These are phyloP conservation scores for Aureobasidium uvarum DNA, from an alignment of 2,329 filamentous ascomycete genomes.

Conservation along the genomic window DNA sequence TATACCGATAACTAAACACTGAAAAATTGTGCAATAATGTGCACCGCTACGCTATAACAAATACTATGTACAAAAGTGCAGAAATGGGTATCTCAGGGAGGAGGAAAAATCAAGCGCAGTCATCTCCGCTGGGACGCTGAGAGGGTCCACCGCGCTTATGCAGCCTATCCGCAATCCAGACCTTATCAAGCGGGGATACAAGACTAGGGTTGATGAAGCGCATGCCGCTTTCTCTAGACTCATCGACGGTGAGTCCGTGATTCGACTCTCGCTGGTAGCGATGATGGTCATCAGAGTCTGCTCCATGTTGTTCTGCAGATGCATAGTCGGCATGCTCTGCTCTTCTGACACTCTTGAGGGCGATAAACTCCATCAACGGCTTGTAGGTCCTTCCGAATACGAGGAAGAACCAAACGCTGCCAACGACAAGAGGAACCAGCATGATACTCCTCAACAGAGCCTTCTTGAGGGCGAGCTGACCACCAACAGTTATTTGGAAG, in stretches of 20 bases:
- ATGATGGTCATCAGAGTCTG: constrained; percentile 26
- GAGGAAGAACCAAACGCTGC: constrained; percentile 86
- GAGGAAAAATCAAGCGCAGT: neutral
- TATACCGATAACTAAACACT: neutral
- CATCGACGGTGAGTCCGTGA: constrained; percentile 65
- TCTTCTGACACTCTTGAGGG: constrained; percentile 76
- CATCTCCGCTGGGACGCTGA: neutral
- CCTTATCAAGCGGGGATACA: constrained; percentile 49
- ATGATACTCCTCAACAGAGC: constrained; percentile 72
- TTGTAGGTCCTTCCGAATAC: constrained; percentile 79
- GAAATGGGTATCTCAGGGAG: neutral
- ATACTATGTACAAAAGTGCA: neutral
- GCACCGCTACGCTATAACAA: neutral
- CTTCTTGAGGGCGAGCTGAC: constrained; percentile 71
- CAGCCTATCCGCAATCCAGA: constrained; percentile 24
- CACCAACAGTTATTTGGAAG: constrained; percentile 88
- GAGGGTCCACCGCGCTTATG: neutral
- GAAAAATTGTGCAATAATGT: too few species aligned
- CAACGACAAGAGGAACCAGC: constrained; percentile 71
- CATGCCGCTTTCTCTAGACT: constrained; percentile 66
- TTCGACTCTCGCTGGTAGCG: constrained; percentile 30
- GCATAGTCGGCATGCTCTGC: constrained; percentile 54
- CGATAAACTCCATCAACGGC: constrained; percentile 88
- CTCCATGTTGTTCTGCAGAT: constrained; percentile 32
- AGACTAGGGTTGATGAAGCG: constrained; percentile 76